These are phyloP conservation scores for Pseudocercospora vitis DNA, from an alignment of 2,329 filamentous ascomycete species.

Conservation along the genomic window DNA sequence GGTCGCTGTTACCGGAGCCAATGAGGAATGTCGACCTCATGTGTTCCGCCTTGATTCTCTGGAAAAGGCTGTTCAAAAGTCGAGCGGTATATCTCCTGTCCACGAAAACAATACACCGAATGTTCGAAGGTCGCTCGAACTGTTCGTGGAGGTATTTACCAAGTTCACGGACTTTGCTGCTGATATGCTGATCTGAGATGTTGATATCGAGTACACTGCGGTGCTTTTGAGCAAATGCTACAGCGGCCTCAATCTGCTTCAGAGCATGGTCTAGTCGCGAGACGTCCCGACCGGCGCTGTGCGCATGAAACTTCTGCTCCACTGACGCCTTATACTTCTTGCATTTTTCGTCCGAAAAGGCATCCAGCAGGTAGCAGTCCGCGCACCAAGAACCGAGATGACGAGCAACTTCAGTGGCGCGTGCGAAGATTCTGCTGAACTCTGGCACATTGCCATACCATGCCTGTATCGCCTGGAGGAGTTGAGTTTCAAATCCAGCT, in stretches of 20 bases:
- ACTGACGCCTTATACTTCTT: constrained; percentile 28
- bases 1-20: constrained; percentile 49
- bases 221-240: constrained; percentile 40
- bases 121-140: constrained; percentile 59
- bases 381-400: constrained; percentile 81
- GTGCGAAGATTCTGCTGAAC: constrained; percentile 60
- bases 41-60: constrained; percentile 56
- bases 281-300: constrained; percentile 28
- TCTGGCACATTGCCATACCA: constrained; percentile 54
- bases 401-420: constrained; percentile 59
- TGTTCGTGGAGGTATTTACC: constrained; percentile 60
- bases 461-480: constrained; percentile 60
- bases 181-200: constrained; percentile 50
- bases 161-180: constrained; percentile 70
- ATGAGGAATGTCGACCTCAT: constrained; percentile 65
- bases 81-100: constrained; percentile 74
- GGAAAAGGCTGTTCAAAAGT: constrained; percentile 68
- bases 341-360: constrained; percentile 27
- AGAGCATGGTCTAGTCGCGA: constrained; percentile 56
- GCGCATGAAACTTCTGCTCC: constrained; percentile 37
- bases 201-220: constrained; percentile 12
- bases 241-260: constrained; percentile 58
- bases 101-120: constrained; percentile 85
- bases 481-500: constrained; percentile 59
- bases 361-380: constrained; percentile 59